Evolutionary conservation across 768 basidiomycete genomes (phyloP).

Genomic region (Mycena galericulata): DNA sequence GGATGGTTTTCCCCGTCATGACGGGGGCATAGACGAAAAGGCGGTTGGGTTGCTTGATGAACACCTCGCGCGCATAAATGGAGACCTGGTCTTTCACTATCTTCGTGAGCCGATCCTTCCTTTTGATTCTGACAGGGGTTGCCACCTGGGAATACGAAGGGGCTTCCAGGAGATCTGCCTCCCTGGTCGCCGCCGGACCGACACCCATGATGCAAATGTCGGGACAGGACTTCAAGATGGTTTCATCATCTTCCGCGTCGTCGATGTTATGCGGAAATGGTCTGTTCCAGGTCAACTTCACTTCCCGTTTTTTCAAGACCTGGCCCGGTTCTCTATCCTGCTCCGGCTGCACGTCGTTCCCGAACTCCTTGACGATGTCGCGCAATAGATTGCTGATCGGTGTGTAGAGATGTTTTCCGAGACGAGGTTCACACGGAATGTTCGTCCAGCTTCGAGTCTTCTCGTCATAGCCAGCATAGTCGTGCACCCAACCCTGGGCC

Average conservation of each 20-base stretch:
- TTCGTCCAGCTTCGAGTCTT: not conserved
- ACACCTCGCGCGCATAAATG: slow-evolving; percentile 34
- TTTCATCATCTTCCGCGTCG: not conserved
- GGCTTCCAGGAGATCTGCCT: not conserved
- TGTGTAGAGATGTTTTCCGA: not conserved
- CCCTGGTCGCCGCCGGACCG: slow-evolving; percentile 6
- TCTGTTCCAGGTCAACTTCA: not conserved
- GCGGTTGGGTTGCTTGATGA: slow-evolving; percentile 38
- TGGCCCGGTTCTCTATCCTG: not conserved
- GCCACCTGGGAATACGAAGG: not conserved
- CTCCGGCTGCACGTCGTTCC: not conserved
- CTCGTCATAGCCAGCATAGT: not conserved
- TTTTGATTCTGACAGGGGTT: slow-evolving; percentile 26
- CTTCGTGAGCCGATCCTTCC: not conserved
- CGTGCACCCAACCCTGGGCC: not conserved
- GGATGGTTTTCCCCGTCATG: slow-evolving; percentile 28
- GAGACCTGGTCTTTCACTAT: slow-evolving; percentile 27
- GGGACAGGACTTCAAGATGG: slow-evolving; percentile 16
- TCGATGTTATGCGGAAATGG: not conserved
- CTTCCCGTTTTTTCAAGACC: not conserved
- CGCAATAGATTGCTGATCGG: not conserved
- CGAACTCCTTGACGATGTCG: not conserved
- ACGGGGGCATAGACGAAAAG: slow-evolving; percentile 33
- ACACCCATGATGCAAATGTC: slow-evolving; percentile 13
- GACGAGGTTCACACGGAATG: not conserved